phyloP scores from a whole-genome alignment of 768 basidiomycete genomes.

The Xerocomus spinulosus region DNA sequence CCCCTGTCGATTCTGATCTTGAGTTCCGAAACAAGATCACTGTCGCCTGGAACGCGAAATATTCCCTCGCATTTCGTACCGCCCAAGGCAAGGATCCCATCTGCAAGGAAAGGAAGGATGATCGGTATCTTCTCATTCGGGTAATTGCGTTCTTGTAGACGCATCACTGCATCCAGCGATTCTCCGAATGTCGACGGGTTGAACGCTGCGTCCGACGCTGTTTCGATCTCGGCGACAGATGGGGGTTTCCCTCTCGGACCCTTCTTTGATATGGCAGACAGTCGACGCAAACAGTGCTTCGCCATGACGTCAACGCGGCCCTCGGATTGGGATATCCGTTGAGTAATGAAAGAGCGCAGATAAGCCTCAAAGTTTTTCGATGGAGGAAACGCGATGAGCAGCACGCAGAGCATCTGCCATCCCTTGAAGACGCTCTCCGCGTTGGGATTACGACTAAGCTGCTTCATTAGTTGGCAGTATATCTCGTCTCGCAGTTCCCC shows the following conservation, averaged over 20 bases:
- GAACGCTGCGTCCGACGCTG: constrained; percentile 92
- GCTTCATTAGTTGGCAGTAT: constrained; percentile 91
- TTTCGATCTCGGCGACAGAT: constrained; percentile 81
- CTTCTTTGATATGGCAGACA: constrained; percentile 70
- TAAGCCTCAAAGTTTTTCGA: constrained; percentile 90
- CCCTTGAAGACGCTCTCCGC: constrained; percentile 86
- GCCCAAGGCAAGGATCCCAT: constrained; percentile 85
- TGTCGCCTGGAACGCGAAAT: constrained; percentile 89
- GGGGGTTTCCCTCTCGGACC: constrained; percentile 86
- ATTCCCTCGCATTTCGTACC: constrained; percentile 86
- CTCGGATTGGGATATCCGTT: constrained; percentile 60
- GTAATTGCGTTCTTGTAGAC: constrained; percentile 82
- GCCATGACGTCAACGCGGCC: constrained; percentile 87
- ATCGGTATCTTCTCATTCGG: constrained; percentile 83
- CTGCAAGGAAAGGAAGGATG: constrained; percentile 89
- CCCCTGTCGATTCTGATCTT: constrained; percentile 89
- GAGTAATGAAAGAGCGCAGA: constrained; percentile 73
- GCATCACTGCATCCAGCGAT: constrained; percentile 77
- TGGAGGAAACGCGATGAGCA: constrained; percentile 88
- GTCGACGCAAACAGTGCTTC: constrained; percentile 80
- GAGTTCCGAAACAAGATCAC: constrained; percentile 81
- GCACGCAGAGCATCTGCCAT: constrained; percentile 89
- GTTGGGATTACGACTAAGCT: constrained; percentile 77
- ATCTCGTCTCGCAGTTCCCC: constrained; percentile 90
- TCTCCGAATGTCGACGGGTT: constrained; percentile 94